Conservation (phyloP, 148 eudicot genomes). For the Nepenthes mirabilis region DNA sequence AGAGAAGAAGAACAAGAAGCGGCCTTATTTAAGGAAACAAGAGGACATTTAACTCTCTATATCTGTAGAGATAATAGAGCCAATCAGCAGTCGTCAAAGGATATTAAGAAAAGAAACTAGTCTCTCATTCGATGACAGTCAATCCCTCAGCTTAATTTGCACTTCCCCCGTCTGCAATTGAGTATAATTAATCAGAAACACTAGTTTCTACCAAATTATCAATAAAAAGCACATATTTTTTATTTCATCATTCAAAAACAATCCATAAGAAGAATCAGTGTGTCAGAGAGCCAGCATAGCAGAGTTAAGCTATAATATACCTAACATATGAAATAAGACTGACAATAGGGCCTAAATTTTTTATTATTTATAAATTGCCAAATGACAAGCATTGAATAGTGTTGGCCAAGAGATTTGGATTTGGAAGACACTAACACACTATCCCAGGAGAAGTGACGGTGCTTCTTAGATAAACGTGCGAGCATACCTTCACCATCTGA, state of each 20-base stretch:
- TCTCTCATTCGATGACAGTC: conserved; percentile 39
- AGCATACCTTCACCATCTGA: conserved; percentile 70
- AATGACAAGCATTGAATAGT: background rate
- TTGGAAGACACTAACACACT: no score
- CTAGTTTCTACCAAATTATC: background rate
- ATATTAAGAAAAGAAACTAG: background rate
- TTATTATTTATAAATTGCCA: no score
- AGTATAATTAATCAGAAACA: background rate
- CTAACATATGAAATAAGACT: no score
- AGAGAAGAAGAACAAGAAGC: no score
- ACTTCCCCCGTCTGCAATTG: conserved; percentile 32
- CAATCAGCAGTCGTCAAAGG: conserved; percentile 14
- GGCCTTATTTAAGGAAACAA: no score
- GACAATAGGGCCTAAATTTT: no score
- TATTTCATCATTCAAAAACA: background rate
- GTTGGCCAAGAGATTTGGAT: background rate
- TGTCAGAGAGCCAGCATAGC: no score
- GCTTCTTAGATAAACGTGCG: no score
- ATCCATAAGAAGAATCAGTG: no score
- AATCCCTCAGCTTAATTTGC: conserved; percentile 42
- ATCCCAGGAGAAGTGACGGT: no score
- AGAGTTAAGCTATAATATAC: no score
- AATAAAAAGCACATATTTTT: background rate
- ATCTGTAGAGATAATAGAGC: conserved; percentile 9
- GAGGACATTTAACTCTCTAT: conserved; percentile 13